phyloP scores from a whole-genome alignment of 2,329 filamentous ascomycete genomes.

The Scedosporium minutisporum region DNA sequence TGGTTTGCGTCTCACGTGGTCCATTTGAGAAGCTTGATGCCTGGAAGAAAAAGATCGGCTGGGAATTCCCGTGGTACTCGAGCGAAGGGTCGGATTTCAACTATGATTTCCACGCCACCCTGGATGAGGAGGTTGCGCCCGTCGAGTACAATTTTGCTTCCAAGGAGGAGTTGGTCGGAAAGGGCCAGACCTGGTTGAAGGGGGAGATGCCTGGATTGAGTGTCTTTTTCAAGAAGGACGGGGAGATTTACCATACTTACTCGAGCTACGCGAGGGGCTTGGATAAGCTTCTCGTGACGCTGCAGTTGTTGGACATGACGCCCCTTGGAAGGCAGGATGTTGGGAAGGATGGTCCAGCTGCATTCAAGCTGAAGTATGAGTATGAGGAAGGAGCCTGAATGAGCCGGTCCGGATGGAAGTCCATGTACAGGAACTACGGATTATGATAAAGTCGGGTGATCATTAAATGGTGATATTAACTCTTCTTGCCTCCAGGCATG shows the following conservation, averaged over 20 bases:
- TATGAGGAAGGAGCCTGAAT: constrained; percentile 10
- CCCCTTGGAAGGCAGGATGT: constrained; percentile 22
- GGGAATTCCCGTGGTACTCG: constrained; percentile 31
- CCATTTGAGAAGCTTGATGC: constrained; percentile 24
- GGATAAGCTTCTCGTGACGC: constrained; percentile 20
- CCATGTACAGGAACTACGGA: too few species aligned
- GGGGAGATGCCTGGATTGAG: constrained; percentile 27
- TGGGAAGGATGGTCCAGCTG: constrained; percentile 14
- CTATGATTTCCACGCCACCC: constrained; percentile 27
- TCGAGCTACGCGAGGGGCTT: constrained; percentile 22
- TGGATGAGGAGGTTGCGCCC: constrained; percentile 18
- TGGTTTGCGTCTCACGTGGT: constrained; percentile 29
- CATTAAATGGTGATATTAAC: too few species aligned
- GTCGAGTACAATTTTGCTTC: constrained; percentile 18
- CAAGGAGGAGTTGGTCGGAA: constrained; percentile 16
- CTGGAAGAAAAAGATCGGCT: constrained; percentile 27
- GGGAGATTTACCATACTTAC: constrained; percentile 27
- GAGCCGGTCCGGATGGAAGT: neutral
- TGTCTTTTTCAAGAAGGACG: constrained; percentile 23
- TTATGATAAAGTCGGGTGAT: too few species aligned
- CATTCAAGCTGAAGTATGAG: constrained; percentile 18
- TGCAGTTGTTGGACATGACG: constrained; percentile 23
- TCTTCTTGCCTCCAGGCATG: too few species aligned
- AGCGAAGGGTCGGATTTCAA: constrained; percentile 26
- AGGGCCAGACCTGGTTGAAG: constrained; percentile 17